Evolutionary conservation across 176 grass and related monocot genomes (phyloP), one percentile per base, ranked within the genome.

Genomic region (Metroxylon sagu): DNA sequence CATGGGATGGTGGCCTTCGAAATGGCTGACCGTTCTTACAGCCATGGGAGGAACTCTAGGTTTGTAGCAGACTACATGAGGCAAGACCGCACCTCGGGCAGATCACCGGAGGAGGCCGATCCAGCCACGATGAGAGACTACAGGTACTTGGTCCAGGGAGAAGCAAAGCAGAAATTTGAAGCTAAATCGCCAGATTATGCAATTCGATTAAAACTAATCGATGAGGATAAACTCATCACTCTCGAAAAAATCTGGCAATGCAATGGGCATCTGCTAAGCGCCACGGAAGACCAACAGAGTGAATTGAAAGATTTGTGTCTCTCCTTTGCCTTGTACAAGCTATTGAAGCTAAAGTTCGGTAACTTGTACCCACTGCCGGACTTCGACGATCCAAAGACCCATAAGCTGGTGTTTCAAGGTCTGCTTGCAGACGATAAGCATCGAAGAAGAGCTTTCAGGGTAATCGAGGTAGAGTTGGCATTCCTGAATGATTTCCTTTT

Each of bases 1-100:
- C 65, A 70, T 49, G 73, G 73, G 69, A 85, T 85, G 56, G 52
- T 27, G 5, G 82, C 79, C 65, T 75, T 85, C 65, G 61, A 79
- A 56, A 43, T 71, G 76, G 25, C 56, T 27, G 73, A 23, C 21
- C 21, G 21, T 1, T 23, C 83, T n/a, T 79, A 86, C 74, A 5
- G 26, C 28, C 77, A 74, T 27, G 8, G 53, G 8, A 48, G 53
- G 10, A 49, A 52, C 52, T 72, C 71, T 50, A 78, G 31, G 60
- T 65, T 86, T 3, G 56, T 86, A 5, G 83, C 78, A 23, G 84
- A 78, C 56, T 87, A 82, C 78, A 87, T 86, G 84, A 70, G 64
- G 49, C 53, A 71, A 39, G 82, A 72, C 56, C 59, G 74, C 55
- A 23, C 54, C 18, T 14, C 66, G 5, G 18, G 17, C n/a, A n/a